Evolutionary conservation across 1,284 basidiomycete genomes (phyloP), one percentile per base, ranked within the genome.

Genomic region (Trichosporon sp.): DNA sequence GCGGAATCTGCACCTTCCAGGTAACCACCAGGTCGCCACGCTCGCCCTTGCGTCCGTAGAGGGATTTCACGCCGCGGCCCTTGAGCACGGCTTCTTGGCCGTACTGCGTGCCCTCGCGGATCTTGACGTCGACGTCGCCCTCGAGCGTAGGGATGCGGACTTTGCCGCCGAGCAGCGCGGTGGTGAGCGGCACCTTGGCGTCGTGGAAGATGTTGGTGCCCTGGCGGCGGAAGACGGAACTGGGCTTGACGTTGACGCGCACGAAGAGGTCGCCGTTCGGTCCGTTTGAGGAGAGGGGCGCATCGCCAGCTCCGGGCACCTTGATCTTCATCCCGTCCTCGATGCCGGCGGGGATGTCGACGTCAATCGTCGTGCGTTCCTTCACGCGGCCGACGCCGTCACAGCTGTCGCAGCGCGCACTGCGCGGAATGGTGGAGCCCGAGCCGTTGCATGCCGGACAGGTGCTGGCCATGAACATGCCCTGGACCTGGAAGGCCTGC

Each of bases 241-340:
- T 95, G 1, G 93, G 85, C 16, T 90, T 87, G 65, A 99, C 94
- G 77, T 90, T 90, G 73, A 99, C 89, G 74, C 95, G 89, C 59
- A 99, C 92, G 75, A 92, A 89, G 31, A 99, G 87, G 84, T 98
- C 94, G 1, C 97, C 97, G 7, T 89, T 84, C 21, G 85, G 86
- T 65, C 94, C 94, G 76, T 89, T 90, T 48, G 91, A 91, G 37
- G 89, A 87, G 26, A 96, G 84, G 26, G 97, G 92, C 40, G 91
- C 91, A 84, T 99, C 95, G 43, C 97, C 97, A 64, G 88, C 88
- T 54, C 90, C 90, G 11, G 92, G 89, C 67, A 99, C 86, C 73
- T 93, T 91, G 76, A 99, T 89, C 70, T 91, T 90, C 92, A 96
- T 97, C 35, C 97, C 97, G 82, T 99, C 95, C 83, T 99, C 97